Base-by-base conservation (phyloP, 2,329 filamentous ascomycete genomes). In the Xylogone sp. region DNA sequence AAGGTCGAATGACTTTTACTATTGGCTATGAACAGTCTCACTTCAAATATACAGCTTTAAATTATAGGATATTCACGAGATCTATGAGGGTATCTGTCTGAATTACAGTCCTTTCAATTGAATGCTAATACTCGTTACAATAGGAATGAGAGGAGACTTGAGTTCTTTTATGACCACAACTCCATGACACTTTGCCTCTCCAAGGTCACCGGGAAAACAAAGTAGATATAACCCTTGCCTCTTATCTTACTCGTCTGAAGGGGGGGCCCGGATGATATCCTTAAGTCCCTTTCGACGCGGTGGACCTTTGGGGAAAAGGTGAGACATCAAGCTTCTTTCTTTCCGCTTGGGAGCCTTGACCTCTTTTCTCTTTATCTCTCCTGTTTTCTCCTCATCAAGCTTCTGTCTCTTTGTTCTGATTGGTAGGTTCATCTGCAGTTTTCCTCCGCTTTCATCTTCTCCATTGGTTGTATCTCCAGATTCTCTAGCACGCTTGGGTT, bases 361-460 rank as follows among this genome's bases (percentile, higher is more conserved):
- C n/a, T 29, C 48, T 34, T 18, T 46, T 24, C 42, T 51, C 42
- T 49, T 39, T n/a, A 27, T 42, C n/a, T 48, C 44, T 27, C 20
- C 46, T 48, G 29, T 42, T 21, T 16, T 21, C n/a, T 45, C 24
- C 20, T 10, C 43, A 22, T 22, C 43, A 19, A n/a, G 16, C 18
- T 45, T 45, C 20, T 45, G 19, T 12, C 16, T 45, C 8, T 45
- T 21, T 27, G 3, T 22, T 18, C 24, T 45, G 7, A 22, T 16
- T 45, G 43, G 21, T 24, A 45, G 21, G 5, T 45, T 27, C 21
- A 45, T 5, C 16, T 54, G 49, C 9, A 56, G 39, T 31, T 53
- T 53, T 8, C 59, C 59, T 48, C 60, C 59, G 31, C 59, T 42
- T 27, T 27, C 22, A 18, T 53, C 44, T 5, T 45, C 22, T 18